phyloP scores from a whole-genome alignment of 148 eudicot genomes.

The Spergularia bocconei region DNA sequence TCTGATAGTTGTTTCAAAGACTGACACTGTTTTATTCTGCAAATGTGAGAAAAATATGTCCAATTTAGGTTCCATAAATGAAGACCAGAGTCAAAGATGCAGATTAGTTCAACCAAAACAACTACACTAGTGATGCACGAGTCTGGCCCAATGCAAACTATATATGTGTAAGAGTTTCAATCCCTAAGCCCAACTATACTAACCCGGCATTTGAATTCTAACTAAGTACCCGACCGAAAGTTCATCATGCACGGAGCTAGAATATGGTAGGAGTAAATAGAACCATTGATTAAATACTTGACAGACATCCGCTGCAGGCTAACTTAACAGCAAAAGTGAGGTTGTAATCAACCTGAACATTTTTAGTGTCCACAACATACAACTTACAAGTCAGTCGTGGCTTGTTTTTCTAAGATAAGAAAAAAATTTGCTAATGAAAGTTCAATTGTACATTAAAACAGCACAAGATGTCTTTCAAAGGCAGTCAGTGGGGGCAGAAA shows the following conservation, averaged over 20 bases:
- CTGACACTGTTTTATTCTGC: constrained; percentile 98
- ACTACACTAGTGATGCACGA: background rate
- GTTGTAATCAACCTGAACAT: background rate
- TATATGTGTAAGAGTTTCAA: background rate
- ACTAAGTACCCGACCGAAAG: background rate
- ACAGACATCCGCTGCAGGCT: background rate
- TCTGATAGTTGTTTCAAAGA: constrained; percentile 93
- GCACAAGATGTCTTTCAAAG: background rate
- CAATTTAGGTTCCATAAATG: constrained; percentile 4
- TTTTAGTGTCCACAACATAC: background rate
- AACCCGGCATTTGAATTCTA: background rate
- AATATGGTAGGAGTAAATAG: background rate
- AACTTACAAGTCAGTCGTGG: background rate
- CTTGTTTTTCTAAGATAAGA: background rate
- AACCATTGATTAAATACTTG: background rate
- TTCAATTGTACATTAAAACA: background rate
- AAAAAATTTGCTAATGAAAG: background rate
- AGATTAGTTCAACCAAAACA: background rate
- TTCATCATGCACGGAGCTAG: background rate
- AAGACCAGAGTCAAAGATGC: constrained; percentile 9
- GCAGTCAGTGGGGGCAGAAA: background rate
- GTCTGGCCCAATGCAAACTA: background rate
- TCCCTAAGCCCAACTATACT: background rate
- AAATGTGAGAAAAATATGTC: constrained; percentile 24
- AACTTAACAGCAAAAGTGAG: background rate